Evolutionary conservation across 257 asterid genomes (phyloP), one percentile per base, ranked within the genome.

Genomic region (Solanum boliviense): DNA sequence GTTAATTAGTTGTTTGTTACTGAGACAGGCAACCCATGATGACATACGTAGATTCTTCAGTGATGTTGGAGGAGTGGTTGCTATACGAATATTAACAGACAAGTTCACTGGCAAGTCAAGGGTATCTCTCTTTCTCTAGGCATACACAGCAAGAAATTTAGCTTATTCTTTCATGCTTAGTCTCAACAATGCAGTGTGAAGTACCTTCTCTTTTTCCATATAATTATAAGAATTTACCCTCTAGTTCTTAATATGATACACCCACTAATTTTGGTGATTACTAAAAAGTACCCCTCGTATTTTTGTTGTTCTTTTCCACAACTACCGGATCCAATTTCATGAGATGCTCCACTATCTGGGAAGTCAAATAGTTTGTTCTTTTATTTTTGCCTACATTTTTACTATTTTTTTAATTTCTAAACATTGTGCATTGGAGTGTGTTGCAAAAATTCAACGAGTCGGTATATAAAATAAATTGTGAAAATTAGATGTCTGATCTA

Each of bases 21-120:
- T 88, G 82, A 72, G 89, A 89, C 94, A 97, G 99, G 94, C 96
- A 65, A 95, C 92, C 3, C 93, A 90, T 70, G 92, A 92, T 35
- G 96, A 95, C 87, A 89, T 97, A 71, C 94, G 86, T 31, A 90
- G 90, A 81, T 96, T 97, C 92, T 97, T 96, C 90, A 90, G 93
- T 85, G 99, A 95, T 89, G 94, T 89, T 91, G 99, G 99, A 81
- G 99, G 99, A 87, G 96, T 96, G 86, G 94, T 89, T 89, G 99
- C 90, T 83, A 84, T 97, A 91, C 98, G 99, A 85, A 90, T 96
- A 91, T 78, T 96, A 34, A 94, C 87, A 67, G 98, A 97, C 93
- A 96, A 91, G 92, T 92, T 92, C 91, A 97, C 98, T 88, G 92
- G 90, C 89, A 93, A 89, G 89, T 92, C 99, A 87, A 94, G 99